Percentiles rank a stretch among this genome's conserved stretches.
These are phyloP conservation scores for Aureobasidium melanogenum DNA, from an alignment of 2,329 filamentous ascomycete species.

Conservation along the genomic window DNA sequence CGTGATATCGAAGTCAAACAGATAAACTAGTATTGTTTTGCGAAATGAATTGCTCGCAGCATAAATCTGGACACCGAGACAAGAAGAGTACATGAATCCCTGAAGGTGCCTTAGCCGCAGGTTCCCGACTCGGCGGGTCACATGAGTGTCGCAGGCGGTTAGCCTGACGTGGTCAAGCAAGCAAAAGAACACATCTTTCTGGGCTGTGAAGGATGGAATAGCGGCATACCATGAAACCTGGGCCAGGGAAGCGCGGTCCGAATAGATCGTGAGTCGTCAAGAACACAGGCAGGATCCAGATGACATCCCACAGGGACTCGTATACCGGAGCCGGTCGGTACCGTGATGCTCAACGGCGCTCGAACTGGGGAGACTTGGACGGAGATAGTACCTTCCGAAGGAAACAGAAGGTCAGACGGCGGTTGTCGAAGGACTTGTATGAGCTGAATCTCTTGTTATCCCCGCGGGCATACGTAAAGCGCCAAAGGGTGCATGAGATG, in stretches of 20 bases:
- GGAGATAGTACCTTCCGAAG: background rate
- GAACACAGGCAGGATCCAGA: background rate
- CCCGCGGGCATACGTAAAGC: background rate
- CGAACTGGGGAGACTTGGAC: background rate
- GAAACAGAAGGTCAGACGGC: background rate
- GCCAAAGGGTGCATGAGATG: background rate
- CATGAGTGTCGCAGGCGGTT: background rate
- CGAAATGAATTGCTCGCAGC: background rate
- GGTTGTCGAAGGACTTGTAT: background rate
- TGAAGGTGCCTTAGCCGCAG: background rate
- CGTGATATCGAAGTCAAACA: slow-evolving; percentile 5
- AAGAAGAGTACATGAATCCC: no score
- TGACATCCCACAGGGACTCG: background rate
- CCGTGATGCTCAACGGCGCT: background rate
- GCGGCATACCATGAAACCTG: background rate
- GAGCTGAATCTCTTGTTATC: background rate
- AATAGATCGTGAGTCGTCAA: background rate
- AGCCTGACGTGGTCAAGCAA: background rate
- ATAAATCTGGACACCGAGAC: background rate
- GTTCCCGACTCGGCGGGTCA: background rate
- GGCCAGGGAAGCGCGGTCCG: background rate
- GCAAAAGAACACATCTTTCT: background rate
- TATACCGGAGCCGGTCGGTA: background rate
- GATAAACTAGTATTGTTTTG: background rate
- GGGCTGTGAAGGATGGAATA: background rate